Evolutionary conservation across 257 asterid species (phyloP), one percentile per base, ranked within the genome.

Genomic region (Euphrasia confusa): DNA sequence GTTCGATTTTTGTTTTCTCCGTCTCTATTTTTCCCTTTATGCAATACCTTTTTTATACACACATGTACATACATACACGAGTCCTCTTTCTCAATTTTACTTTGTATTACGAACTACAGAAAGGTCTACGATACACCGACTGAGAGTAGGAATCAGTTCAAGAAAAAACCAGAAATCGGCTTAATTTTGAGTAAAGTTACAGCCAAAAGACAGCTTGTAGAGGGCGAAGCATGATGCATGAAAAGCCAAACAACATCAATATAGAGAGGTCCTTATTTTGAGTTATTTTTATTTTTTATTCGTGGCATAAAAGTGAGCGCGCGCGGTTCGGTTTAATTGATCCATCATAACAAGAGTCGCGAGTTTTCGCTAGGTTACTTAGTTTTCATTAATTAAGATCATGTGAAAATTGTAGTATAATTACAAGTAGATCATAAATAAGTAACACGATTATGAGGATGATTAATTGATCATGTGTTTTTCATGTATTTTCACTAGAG

Each of bases 151-250:
- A 35, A 10, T 11, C 26, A 35, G 32, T 7, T 58, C 65, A 1
- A 70, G 66, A 74, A 64, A 57, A 47, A 58, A 54, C 35, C 70
- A 61, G 62, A 61, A 68, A 37, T 5, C 18, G 66, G 50, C 67
- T 68, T 50, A 50, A 60, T n/a, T 50, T 53, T 48, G 52, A 68
- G 35, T 60, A 37, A 60, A 68, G 56, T 53, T 57, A 68, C 67
- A 68, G 57, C 48, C 68, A 50, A 48, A 58, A 67, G 60, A 59
- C 73, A 68, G 73, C 73, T 60, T 11, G 58, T 48, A 64, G 24
- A 33, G 54, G 66, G 68, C 62, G 69, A 37, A 59, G 12, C 21
- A 52, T 68, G 73, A 67, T 67, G 72, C 66, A 67, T 30, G 61
- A 58, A 45, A 58, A 33, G 32, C 61, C 61, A 56, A 56, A 56